Base-by-base conservation (phyloP, 352 stramenopile species). In the Phytopythium chamaehyphon region DNA sequence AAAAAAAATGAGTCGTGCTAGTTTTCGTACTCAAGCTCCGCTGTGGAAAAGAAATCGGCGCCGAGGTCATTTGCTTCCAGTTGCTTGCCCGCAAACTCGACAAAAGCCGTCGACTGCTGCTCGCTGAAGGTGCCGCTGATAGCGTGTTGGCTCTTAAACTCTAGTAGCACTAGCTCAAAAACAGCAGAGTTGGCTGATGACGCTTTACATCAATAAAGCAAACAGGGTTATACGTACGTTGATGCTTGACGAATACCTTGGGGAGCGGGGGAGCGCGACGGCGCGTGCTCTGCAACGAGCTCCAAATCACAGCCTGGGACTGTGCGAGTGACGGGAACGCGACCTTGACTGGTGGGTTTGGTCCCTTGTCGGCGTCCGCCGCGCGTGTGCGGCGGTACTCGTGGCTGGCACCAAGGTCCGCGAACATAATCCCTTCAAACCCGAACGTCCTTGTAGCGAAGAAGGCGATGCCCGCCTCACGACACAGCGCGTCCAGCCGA, bases 371-470 rank as follows among this genome's bases (percentile, higher is more conserved):
- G 19, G 64, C 63, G 40, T 44, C 57, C 21, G 21, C 59, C 39
- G 56, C 38, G 0, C 65, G 53, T 35, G 74, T 74, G 37, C 81
- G 82, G 11, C 81, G 78, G 56, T 78, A 92, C 51, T 56, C 66
- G 61, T 93, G 81, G 39, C 54, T 59, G 5, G 57, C 51, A 16
- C 75, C 79, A n/a, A 96, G 57, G 33, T 96, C 83, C 2, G 71
- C 63, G 47, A 96, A 95, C 56, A 93, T 55, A 50, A 91, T 55
- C 21, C 83, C 84, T 9, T 88, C 73, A 50, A 90, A 83, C 24
- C 86, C 87, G 51, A 93, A 96, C 23, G 81, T 73, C 19, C 69
- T 64, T 16, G 78, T 80, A 4, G 85, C 74, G 57, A 85, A 93
- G 68, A 92, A 93, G 6, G 76, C 78, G 31, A 83, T 81, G 47